Percentiles rank a stretch among this genome's conserved stretches.
These are phyloP conservation scores for Tetrahymena thermophila DNA, from an alignment of 73 alveolate species.

Conservation along the genomic window DNA sequence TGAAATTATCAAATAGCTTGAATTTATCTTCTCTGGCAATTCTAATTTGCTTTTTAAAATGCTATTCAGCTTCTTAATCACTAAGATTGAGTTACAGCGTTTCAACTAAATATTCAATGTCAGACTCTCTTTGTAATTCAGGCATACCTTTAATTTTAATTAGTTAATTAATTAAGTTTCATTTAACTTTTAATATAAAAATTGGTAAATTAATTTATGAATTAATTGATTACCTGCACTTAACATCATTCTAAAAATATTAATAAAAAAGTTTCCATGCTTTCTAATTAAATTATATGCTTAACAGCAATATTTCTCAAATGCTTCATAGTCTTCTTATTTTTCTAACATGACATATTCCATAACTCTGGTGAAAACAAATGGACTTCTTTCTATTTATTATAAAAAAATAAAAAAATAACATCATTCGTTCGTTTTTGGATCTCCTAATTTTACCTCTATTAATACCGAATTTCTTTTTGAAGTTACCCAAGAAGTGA, in stretches of 20 bases:
- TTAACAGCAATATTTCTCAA: conserved; percentile 63
- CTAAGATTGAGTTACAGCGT: conserved; percentile 52
- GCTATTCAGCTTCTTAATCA: conserved; percentile 63
- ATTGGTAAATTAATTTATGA: neutral
- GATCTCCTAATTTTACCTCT: conserved; percentile 58
- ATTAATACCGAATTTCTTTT: conserved; percentile 86
- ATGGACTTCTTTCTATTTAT: conserved; percentile 80
- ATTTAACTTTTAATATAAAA: neutral
- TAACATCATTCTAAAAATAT: conserved; percentile 81
- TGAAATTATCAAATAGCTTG: conserved; percentile 57
- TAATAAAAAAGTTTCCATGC: conserved; percentile 66
- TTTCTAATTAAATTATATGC: conserved; percentile 82
- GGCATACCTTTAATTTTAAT: conserved; percentile 67
- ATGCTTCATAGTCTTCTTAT: conserved; percentile 49
- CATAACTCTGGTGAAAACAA: conserved; percentile 85
- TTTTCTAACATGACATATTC: conserved; percentile 79
- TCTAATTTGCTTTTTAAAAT: conserved; percentile 59
- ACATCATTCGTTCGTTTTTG: too few species aligned
- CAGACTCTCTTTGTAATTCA: conserved; percentile 57
- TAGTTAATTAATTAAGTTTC: neutral
- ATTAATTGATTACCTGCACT: conserved; percentile 55
- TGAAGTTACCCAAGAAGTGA: conserved; percentile 92
- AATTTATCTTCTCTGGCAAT: conserved; percentile 56
- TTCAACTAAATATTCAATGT: conserved; percentile 61
- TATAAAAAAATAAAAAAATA: conserved; percentile 3